These are phyloP conservation scores for Pueraria montana DNA, from an alignment of 306 rosid species.

Conservation along the genomic window DNA sequence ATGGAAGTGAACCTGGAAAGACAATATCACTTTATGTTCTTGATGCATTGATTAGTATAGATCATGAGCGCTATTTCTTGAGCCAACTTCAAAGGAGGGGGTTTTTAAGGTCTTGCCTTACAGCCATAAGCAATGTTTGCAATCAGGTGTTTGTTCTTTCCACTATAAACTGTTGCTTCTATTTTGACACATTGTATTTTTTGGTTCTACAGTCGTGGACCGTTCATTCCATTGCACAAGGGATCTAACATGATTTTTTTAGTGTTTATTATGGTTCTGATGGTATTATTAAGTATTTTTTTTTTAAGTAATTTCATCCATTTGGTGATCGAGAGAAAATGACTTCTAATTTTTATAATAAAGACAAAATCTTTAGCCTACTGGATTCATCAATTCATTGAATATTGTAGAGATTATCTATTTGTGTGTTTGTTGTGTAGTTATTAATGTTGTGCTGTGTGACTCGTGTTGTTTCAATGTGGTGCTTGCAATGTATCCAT, in stretches of 20 bases:
- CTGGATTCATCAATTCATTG: background rate
- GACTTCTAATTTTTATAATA: background rate
- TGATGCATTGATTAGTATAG: slow-evolving; percentile 89
- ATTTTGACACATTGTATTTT: slow-evolving; percentile 1
- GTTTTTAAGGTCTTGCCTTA: slow-evolving; percentile 84
- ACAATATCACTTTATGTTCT: slow-evolving; percentile 83
- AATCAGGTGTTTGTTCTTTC: slow-evolving; percentile 71
- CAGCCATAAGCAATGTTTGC: slow-evolving; percentile 79
- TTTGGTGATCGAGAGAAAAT: background rate
- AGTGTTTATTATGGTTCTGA: slow-evolving; percentile 20
- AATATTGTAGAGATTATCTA: background rate
- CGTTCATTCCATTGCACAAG: background rate
- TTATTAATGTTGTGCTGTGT: background rate
- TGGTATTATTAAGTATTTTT: background rate
- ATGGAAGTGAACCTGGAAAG: slow-evolving; percentile 97
- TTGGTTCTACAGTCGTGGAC: slow-evolving; percentile 31
- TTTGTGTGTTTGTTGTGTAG: background rate
- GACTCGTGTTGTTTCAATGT: background rate
- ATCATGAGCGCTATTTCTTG: slow-evolving; percentile 88
- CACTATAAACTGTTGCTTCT: slow-evolving; percentile 17
- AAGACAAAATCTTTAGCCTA: background rate
- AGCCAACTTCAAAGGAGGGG: slow-evolving; percentile 95
- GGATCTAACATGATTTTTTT: slow-evolving; percentile 16
- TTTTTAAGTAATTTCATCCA: background rate
- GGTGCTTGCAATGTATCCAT: background rate